Conservation (phyloP, 139 green algal species). For the Chlorella sp. region DNA sequence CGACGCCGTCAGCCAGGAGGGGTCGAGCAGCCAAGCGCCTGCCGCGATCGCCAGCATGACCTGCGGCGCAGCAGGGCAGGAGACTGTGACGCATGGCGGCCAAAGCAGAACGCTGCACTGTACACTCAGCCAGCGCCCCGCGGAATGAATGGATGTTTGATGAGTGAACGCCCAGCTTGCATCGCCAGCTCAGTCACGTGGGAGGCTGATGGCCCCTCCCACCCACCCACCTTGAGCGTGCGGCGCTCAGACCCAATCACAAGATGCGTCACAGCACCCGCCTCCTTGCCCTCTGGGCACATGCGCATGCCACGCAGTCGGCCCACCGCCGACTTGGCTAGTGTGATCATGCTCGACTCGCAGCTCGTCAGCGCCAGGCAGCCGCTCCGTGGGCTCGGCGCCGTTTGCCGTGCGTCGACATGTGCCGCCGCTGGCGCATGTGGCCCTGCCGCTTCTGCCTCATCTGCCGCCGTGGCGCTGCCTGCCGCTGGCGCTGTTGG, state of each 20-base stretch:
- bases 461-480: not conserved
- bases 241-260: slow-evolving; percentile 55
- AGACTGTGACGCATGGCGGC: no score
- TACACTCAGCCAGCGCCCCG: no score
- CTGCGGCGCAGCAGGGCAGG: no score
- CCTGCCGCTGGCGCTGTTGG: not conserved
- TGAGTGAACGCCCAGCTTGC: no score
- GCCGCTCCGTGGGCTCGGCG: slow-evolving; percentile 8
- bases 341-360: slow-evolving; percentile 7
- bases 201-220: no score
- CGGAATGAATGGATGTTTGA: no score
- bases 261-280: slow-evolving; percentile 57
- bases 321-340: slow-evolving; percentile 17
- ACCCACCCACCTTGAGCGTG: slow-evolving; percentile 69
- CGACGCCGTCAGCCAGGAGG: slow-evolving; percentile 60
- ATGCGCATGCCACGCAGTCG: slow-evolving; percentile 35
- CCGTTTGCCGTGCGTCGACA: not conserved
- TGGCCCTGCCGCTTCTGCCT: not conserved
- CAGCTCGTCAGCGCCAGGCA: slow-evolving; percentile 30
- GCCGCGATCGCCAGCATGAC: slow-evolving; percentile 67
- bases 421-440: not conserved
- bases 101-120: no score
- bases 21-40: slow-evolving; percentile 58
- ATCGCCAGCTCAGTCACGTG: no score
- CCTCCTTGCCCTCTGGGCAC: slow-evolving; percentile 42